Evolutionary conservation across 2,329 filamentous ascomycete genomes (phyloP), one percentile per base, ranked within the genome.

Genomic region (Pseudogymnoascus sp.): DNA sequence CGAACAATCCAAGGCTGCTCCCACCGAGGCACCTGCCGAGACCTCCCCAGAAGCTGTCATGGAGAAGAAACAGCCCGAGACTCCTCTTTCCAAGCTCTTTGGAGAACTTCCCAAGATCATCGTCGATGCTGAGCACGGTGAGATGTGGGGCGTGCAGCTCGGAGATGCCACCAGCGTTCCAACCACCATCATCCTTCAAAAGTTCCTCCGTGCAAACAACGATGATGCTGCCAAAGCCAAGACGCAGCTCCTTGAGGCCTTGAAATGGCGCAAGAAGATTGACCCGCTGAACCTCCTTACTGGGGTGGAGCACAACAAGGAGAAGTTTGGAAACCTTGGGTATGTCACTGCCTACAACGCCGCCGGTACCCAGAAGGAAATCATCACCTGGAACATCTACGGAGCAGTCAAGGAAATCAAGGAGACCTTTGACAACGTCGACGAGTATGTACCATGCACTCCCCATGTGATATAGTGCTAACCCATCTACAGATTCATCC

Each of bases 301-400:
- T 65, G 81, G 84, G 63, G 80, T 82, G 36, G 77, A 76, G 23
- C 95, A 88, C 76, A 83, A 83, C 70, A 80, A 82, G 68, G 77
- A 77, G 64, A 93, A 90, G 77, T 97, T 95, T 70, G 84, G 80
- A 7, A 87, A 87, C 1, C 76, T 97, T 64, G 93, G 93, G 40
- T 97, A 89, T 73, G 83, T 96, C 61, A 91, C 91, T 1, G 81
- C 81, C n/a, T 86, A 95, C 69, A 77, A 81, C 62, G 80, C 81
- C 36, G 80, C 80, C 1, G 78, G 78, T 26, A 61, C 73, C 78
- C 63, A 74, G 8, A 72, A 84, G 70, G 84, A 87, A 74, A 82
- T 96, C 63, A 87, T 93, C 60, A 95, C 90, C 1, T 97, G 93
- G 88, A 97, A 97, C 75, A 87, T 97, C 71, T 97, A 97, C 73